Conservation (phyloP, 2,329 filamentous ascomycete genomes). For the Aspergillus brasiliensis region DNA sequence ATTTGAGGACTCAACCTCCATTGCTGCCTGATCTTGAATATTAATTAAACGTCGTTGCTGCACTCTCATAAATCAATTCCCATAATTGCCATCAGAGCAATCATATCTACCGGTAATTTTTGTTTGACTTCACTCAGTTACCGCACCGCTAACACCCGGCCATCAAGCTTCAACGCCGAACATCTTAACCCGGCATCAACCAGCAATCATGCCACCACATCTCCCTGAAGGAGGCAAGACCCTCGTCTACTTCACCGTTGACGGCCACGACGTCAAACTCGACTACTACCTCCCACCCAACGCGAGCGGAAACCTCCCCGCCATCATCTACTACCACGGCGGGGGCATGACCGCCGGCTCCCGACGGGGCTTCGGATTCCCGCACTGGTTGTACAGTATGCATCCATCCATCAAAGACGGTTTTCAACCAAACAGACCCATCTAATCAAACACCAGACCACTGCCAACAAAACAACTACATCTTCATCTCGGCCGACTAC, state of each 20-base stretch:
- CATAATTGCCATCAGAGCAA: not conserved
- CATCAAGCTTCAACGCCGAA: not conserved
- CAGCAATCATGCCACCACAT: not conserved
- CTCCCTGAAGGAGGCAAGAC: slow-evolving; percentile 10
- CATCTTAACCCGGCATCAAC: not conserved
- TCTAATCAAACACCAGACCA: slow-evolving; percentile 9
- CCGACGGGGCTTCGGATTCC: slow-evolving; percentile 14
- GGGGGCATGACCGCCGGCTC: slow-evolving; percentile 27
- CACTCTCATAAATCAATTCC: rapidly evolving
- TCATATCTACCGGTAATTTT: not conserved
- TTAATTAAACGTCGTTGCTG: not conserved
- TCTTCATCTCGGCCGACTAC: slow-evolving; percentile 26
- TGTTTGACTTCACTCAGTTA: not conserved
- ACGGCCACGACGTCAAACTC: slow-evolving; percentile 22
- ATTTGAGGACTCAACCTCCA: not conserved
- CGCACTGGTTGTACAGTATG: slow-evolving; percentile 22
- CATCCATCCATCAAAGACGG: too few relatives aligned
- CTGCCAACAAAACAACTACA: slow-evolving; percentile 24
- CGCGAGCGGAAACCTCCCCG: slow-evolving; percentile 15
- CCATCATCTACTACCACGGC: slow-evolving; percentile 26
- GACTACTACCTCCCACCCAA: slow-evolving; percentile 22
- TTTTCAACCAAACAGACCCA: not conserved
- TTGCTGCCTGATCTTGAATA: not conserved
- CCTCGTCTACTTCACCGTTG: slow-evolving; percentile 21
- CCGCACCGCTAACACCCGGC: not conserved